These are phyloP conservation scores for Pythium pyrilobum DNA, from an alignment of 352 stramenopile genomes.

Conservation along the genomic window DNA sequence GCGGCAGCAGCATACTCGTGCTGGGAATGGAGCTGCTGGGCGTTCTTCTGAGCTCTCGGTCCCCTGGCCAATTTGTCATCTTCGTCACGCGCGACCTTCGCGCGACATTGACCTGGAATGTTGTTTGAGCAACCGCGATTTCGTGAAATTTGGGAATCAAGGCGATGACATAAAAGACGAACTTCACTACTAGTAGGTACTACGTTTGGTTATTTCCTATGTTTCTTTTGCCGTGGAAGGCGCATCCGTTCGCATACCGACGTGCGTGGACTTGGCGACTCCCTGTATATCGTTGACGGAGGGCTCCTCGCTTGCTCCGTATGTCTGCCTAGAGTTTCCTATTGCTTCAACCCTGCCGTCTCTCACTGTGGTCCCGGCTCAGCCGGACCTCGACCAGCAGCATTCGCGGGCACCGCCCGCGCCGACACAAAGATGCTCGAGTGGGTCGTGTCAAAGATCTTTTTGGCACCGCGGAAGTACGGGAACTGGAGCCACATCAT, in stretches of 20 bases:
- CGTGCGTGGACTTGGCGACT: background rate
- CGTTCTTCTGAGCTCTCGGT: too few species aligned
- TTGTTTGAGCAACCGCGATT: background rate
- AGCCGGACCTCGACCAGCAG: background rate
- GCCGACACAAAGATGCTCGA: slow-evolving; percentile 62
- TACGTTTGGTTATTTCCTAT: background rate
- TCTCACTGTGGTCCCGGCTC: background rate
- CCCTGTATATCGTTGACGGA: background rate
- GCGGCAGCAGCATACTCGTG: too few species aligned
- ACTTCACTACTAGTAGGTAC: too few species aligned
- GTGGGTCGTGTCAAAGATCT: slow-evolving; percentile 75
- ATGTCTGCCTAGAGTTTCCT: background rate
- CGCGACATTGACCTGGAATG: slow-evolving; percentile 4
- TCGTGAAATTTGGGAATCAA: slow-evolving; percentile 6
- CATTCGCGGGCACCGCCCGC: background rate
- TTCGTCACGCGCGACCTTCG: slow-evolving; percentile 17
- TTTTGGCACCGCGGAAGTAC: slow-evolving; percentile 83
- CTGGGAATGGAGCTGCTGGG: too few species aligned
- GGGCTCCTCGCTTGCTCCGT: too few species aligned
- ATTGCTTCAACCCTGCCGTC: background rate
- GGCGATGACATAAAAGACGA: too few species aligned
- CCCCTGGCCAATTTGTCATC: background rate
- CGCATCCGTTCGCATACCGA: slow-evolving; percentile 10
- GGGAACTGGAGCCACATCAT: slow-evolving; percentile 90
- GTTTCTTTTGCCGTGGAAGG: background rate